phyloP scores from a whole-genome alignment of 108 stramenopile genomes.

The Cyclotella sp. region DNA sequence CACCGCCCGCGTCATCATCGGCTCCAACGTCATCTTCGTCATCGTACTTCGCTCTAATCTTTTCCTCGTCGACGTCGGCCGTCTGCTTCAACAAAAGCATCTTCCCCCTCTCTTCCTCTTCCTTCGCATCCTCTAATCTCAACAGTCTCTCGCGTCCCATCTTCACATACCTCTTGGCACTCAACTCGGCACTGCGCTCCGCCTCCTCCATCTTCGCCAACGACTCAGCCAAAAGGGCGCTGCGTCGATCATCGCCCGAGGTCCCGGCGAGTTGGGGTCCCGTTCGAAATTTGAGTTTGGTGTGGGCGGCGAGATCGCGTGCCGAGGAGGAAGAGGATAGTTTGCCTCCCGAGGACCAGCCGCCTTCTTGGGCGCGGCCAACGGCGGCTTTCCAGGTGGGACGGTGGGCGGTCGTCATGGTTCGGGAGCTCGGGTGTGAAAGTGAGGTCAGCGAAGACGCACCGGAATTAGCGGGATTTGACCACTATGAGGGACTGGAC shows the following conservation, averaged over 20 bases:
- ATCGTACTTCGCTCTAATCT: slow-evolving; percentile 62
- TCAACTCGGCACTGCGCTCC: slow-evolving; percentile 57
- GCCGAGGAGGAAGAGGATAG: slow-evolving; percentile 56
- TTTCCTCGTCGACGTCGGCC: slow-evolving; percentile 80
- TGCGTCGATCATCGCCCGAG: slow-evolving; percentile 24
- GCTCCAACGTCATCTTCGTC: slow-evolving; percentile 59
- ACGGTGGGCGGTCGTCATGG: slow-evolving; percentile 92
- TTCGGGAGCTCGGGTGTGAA: slow-evolving; percentile 5
- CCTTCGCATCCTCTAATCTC: slow-evolving; percentile 49
- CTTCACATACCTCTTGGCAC: slow-evolving; percentile 47
- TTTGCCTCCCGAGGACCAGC: slow-evolving; percentile 83
- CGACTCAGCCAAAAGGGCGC: slow-evolving; percentile 74
- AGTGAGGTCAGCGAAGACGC: no score
- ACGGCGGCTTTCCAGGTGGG: slow-evolving; percentile 96
- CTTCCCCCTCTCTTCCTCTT: slow-evolving; percentile 69
- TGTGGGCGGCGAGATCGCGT: slow-evolving; percentile 78
- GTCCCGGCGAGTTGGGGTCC: slow-evolving; percentile 63
- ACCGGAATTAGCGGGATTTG: no score
- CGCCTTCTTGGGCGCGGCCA: slow-evolving; percentile 85
- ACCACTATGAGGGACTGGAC: no score
- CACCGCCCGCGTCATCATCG: slow-evolving; percentile 54
- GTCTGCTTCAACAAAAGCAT: slow-evolving; percentile 79
- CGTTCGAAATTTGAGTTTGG: slow-evolving; percentile 85
- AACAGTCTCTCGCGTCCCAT: slow-evolving; percentile 44
- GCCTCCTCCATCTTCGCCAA: slow-evolving; percentile 82